These are phyloP conservation scores for Linnemannia schmuckeri DNA, from an alignment of 192 early-diverging fungal species.

Conservation along the genomic window DNA sequence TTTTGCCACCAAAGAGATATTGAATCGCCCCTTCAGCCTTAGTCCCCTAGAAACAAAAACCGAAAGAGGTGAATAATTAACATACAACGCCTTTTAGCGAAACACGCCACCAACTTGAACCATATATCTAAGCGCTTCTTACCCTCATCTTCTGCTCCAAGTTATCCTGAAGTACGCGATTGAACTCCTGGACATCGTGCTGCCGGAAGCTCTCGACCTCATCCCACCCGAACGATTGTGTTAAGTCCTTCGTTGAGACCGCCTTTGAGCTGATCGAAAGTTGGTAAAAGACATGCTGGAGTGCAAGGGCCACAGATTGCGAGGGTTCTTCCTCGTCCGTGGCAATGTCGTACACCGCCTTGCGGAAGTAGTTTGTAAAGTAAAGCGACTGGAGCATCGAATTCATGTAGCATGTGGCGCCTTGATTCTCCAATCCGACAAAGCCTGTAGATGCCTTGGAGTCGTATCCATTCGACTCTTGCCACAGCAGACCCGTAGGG, in stretches of 20 bases:
- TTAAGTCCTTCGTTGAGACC: constrained; percentile 93
- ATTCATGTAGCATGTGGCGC: constrained; percentile 99
- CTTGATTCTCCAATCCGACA: constrained; percentile 95
- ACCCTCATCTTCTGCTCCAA: constrained; percentile 97
- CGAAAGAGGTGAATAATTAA: not conserved
- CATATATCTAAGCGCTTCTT: not conserved
- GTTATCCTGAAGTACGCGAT: constrained; percentile 94
- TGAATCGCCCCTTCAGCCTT: constrained; percentile 90
- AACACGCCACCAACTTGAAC: not conserved
- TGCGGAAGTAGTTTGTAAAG: constrained; percentile 93
- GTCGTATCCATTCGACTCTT: constrained; percentile 90
- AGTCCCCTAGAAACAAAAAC: constrained; percentile 67
- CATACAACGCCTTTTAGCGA: not conserved
- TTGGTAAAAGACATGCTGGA: constrained; percentile 95
- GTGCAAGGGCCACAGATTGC: constrained; percentile 86
- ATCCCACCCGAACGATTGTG: constrained; percentile 98
- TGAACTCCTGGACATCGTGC: constrained; percentile 99
- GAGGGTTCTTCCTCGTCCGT: constrained; percentile 86
- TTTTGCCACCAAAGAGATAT: constrained; percentile 91
- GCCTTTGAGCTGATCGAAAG: constrained; percentile 76
- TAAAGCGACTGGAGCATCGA: constrained; percentile 94
- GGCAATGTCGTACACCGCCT: constrained; percentile 91
- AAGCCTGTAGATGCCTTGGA: constrained; percentile 90
- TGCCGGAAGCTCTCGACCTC: constrained; percentile 92
- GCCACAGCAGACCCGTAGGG: constrained; percentile 91